Percentiles rank a stretch among this genome's conserved stretches.
These are phyloP conservation scores for Polyporus tsugae DNA, from an alignment of 1,284 basidiomycete species.

Conservation along the genomic window DNA sequence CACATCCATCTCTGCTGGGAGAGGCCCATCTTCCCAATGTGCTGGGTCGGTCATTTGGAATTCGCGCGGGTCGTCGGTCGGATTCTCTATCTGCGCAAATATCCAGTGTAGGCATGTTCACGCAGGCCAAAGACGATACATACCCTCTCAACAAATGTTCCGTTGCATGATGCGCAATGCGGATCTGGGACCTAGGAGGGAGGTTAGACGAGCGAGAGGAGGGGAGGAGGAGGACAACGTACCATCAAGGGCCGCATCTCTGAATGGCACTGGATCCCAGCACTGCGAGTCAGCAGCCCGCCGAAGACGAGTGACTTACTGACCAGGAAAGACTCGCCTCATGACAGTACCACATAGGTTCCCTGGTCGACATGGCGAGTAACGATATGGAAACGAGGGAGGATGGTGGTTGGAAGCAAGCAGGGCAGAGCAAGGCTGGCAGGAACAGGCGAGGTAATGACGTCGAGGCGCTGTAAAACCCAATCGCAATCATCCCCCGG, in stretches of 20 bases:
- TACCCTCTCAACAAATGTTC: constrained; percentile 81
- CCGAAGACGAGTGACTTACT: background rate
- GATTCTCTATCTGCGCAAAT: constrained; percentile 68
- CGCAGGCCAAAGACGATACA: constrained; percentile 24
- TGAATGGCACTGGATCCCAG: constrained; percentile 65
- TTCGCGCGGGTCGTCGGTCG: constrained; percentile 74
- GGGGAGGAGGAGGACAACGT: constrained; percentile 32
- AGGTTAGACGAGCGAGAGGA: constrained; percentile 18
- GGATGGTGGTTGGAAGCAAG: constrained; percentile 15
- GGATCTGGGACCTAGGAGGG: constrained; percentile 71
- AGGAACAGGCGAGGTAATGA: constrained; percentile 19
- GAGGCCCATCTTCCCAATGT: constrained; percentile 44
- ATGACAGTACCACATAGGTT: constrained; percentile 82
- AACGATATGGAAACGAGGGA: background rate
- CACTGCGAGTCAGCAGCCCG: constrained; percentile 18
- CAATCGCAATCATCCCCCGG: constrained; percentile 12
- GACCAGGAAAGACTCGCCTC: constrained; percentile 53
- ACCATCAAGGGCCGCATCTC: constrained; percentile 87
- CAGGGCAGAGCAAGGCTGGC: constrained; percentile 6
- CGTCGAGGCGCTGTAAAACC: constrained; percentile 24
- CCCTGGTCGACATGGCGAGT: constrained; percentile 62
- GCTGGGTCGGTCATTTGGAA: constrained; percentile 52
- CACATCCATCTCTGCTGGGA: constrained; percentile 49
- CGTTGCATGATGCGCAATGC: constrained; percentile 74
- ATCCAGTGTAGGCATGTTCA: background rate